Percentiles rank a stretch among this genome's conserved stretches.
Conservation (phyloP, 345 rosid species). For the Laguncularia racemosa region DNA sequence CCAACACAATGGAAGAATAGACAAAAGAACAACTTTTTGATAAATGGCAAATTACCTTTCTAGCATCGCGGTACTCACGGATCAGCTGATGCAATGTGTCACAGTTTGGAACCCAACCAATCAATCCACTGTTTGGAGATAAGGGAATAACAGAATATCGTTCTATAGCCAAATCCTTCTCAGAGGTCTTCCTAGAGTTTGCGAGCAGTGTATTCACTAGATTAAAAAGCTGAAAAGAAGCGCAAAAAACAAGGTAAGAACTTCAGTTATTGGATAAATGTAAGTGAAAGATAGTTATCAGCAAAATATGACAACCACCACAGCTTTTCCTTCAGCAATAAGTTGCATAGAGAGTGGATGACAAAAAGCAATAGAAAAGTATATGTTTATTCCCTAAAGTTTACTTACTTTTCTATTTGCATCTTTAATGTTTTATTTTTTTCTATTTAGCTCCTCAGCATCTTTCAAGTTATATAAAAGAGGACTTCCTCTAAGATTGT, state of each 20-base stretch:
- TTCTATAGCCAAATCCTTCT: slow-evolving; percentile 86
- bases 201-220: slow-evolving; percentile 86
- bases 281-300: not conserved
- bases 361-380: too few species aligned
- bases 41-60: slow-evolving; percentile 47
- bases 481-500: too few species aligned
- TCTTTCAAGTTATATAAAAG: too few species aligned
- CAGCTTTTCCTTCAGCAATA: slow-evolving; percentile 5
- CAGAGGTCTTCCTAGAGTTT: slow-evolving; percentile 81
- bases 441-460: too few species aligned
- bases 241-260: too few species aligned
- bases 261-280: not conserved
- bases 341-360: not conserved
- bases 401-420: too few species aligned
- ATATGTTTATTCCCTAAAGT: too few species aligned
- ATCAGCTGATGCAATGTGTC: slow-evolving; percentile 94
- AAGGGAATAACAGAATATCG: slow-evolving; percentile 88
- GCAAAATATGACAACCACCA: slow-evolving; percentile 1
- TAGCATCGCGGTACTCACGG: slow-evolving; percentile 87
- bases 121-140: slow-evolving; percentile 92
- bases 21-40: not conserved
- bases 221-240: slow-evolving; percentile 73
- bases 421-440: too few species aligned
- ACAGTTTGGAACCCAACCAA: slow-evolving; percentile 96
- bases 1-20: not conserved